phyloP scores from a whole-genome alignment of 163 green algal species.

The Scenedesmus sp. region DNA sequence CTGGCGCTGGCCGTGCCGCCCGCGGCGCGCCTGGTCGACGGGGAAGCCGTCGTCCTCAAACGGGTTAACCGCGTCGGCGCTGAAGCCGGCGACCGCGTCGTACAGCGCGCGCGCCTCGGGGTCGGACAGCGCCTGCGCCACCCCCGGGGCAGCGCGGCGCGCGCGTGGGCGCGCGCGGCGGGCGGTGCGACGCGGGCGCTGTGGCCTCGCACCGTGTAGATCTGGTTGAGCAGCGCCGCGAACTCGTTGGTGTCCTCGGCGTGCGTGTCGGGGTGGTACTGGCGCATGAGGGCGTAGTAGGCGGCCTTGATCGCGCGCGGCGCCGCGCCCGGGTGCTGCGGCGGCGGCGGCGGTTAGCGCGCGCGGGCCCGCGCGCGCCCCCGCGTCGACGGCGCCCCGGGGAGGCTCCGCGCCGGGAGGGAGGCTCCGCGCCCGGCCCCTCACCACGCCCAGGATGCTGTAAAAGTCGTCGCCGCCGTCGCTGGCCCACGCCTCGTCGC shows the following conservation, averaged over 20 bases:
- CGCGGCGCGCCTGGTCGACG: conserved; percentile 53
- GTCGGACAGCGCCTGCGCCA: conserved; percentile 73
- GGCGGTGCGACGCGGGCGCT: too few relatives aligned
- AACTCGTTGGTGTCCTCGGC: conserved; percentile 51
- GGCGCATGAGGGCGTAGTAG: conserved; percentile 42
- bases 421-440: too few relatives aligned
- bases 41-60: conserved; percentile 66
- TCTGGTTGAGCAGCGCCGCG: conserved; percentile 73
- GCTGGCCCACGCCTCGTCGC: too few relatives aligned
- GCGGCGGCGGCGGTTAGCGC: background rate
- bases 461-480: conserved; percentile 45
- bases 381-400: too few relatives aligned
- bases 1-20: background rate
- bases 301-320: conserved; percentile 26
- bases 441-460: conserved; percentile 39
- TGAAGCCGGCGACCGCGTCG: conserved; percentile 69
- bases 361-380: too few relatives aligned
- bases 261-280: conserved; percentile 25
- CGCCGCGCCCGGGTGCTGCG: conserved; percentile 31
- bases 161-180: too few relatives aligned
- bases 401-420: too few relatives aligned
- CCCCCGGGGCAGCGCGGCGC: too few relatives aligned
- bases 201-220: conserved; percentile 65
- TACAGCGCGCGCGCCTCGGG: conserved; percentile 68
- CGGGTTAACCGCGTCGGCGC: conserved; percentile 62